Base-by-base conservation (phyloP, 768 basidiomycete genomes). In the Boletellus sp. region DNA sequence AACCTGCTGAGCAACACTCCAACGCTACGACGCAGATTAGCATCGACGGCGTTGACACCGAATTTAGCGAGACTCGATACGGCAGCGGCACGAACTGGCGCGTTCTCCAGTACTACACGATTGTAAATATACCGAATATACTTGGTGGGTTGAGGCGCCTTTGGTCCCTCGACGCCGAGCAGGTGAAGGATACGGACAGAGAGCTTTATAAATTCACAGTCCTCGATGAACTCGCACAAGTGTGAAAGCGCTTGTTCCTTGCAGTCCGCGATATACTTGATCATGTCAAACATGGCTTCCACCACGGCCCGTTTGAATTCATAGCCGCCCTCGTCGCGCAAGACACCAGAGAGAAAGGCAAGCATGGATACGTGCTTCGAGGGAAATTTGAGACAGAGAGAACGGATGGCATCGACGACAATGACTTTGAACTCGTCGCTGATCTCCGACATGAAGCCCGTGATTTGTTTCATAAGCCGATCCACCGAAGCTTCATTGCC, bases 391-490 rank as follows among this genome's bases (percentile, higher is more conserved):
- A 99, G 85, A 72, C 94, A 98, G 26, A 99, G 83, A 9, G 95
- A 93, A 44, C 96, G 90, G 67, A 99, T 94, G 50, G 96, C 96
- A 53, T 97, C 94, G 48, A 99, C 96, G 42, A 99, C 96, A 72
- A 99, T 96, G 66, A 98, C 94, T 76, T 97, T 98, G 82, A 99
- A 99, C 72, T 99, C 96, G 70, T 99, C 96, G 57, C 92, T 95
- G 71, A 99, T 98, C 70, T 99, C 96, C 50, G 87, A 81, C 94
- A 99, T 96, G 77, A 99, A 99, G 35, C 93, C 88, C 24, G 93
- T 90, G 57, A 99, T 99, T 71, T 98, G 95, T 69, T 97, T 98
- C 85, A 99, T 98, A 55, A 99, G 80, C 44, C 96, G 85, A 71
- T 99, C 96, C 33, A 99, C 96, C 1, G 94, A 98, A 7, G 94